Conservation (phyloP, 2,329 filamentous ascomycete genomes). For the Trichophyton schoenleinii region DNA sequence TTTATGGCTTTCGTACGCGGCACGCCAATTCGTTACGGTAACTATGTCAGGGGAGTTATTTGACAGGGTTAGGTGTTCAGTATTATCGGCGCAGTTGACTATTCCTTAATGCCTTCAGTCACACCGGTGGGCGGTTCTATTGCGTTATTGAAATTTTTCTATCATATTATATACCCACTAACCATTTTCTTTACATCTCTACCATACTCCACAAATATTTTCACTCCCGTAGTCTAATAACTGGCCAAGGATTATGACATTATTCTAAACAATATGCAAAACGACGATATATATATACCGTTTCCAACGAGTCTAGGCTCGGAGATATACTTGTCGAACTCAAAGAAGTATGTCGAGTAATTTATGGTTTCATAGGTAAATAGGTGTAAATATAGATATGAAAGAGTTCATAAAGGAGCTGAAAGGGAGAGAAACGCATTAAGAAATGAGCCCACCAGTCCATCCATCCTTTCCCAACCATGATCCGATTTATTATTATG, state of each 20-base stretch:
- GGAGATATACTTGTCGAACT: background rate
- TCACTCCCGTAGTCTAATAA: too few relatives aligned
- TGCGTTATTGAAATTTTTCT: background rate
- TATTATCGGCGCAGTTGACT: background rate
- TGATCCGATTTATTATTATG: slow-evolving; percentile 1
- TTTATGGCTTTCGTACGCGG: background rate
- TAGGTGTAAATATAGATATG: background rate
- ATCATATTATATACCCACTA: background rate
- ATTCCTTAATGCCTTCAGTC: background rate
- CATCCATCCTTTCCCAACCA: background rate
- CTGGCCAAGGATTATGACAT: too few relatives aligned
- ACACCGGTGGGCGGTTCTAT: background rate
- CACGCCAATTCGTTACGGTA: background rate
- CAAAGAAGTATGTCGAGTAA: background rate
- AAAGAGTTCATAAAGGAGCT: background rate
- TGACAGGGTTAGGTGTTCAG: background rate
- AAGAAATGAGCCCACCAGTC: background rate
- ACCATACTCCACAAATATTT: background rate
- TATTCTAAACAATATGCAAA: too few relatives aligned
- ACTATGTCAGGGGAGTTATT: background rate
- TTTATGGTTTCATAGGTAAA: background rate
- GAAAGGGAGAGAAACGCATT: background rate
- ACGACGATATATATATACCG: too few relatives aligned
- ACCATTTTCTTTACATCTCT: background rate
- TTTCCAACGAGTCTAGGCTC: too few relatives aligned